Base-by-base conservation (phyloP, 106 monocot species). In the Hemerocallis citrina region DNA sequence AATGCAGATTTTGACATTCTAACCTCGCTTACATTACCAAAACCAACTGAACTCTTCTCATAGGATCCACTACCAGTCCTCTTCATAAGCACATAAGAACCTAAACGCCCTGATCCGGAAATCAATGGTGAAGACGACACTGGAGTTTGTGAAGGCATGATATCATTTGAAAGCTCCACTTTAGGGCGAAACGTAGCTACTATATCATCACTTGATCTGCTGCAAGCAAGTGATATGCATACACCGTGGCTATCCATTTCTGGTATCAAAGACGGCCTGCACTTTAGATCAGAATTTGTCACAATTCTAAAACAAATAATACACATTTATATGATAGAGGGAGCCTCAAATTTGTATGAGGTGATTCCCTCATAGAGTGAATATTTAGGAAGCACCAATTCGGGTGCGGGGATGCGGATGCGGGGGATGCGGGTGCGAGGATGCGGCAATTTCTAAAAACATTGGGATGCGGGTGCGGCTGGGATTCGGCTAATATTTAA, bases 161-260 rank as follows among this genome's bases (percentile, higher is more conserved):
- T 13, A 47, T 74, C 81, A 41, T 33, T 68, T 20, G 66, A 54
- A 31, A 55, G 8, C 61, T 72, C 54, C 5, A 85, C 69, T 55
- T 75, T 78, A 48, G 90, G 95, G 5, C 95, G 90, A 59, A 78
- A 96, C n/a, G 90, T 77, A 39, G 95, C 95, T 55, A 96, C 86
- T 22, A 84, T 41, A 29, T 76, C 69, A 34, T 71, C 68, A 62
- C 55, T 49, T 28, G 75, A 76, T 55, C 46, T 43, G 41, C 62
- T 38, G 47, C 71, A 86, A 12, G 90, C 95, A 65, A 96, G 86
- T 51, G 95, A 81, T 41, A 96, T 90, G 75, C 95, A 96, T 45
- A 96, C 59, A 20, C 84, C 90, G 21, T 72, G 68, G 31, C 57
- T 72, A 37, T 71, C 86, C 73, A 79, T 38, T 31, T 67, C 78